Percentiles rank a stretch among this genome's conserved stretches.
Conservation (phyloP, 495 filamentous ascomycete species). For the Daldinia grandis region DNA sequence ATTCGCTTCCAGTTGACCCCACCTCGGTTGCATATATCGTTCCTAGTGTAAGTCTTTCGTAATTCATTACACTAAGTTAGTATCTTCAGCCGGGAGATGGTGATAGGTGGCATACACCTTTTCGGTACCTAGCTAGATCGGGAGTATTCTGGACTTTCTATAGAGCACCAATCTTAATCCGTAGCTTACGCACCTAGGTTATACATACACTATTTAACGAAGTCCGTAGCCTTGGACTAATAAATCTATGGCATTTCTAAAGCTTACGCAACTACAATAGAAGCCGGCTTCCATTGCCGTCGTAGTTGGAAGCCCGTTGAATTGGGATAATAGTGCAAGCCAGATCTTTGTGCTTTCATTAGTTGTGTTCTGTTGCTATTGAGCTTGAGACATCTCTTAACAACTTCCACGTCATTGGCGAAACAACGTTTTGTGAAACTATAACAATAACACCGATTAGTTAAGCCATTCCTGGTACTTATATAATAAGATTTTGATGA, state of each 20-base stretch:
- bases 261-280: slow-evolving; percentile 22
- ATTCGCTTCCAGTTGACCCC: slow-evolving; percentile 9
- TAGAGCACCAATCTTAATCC: no score
- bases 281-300: not conserved
- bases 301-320: not conserved
- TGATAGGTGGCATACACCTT: not conserved
- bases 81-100: slow-evolving; percentile 27
- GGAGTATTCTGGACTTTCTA: no score
- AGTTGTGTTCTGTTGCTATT: not conserved
- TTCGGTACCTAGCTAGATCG: no score
- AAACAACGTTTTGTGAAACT: not conserved
- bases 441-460: not conserved
- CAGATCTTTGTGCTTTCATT: not conserved
- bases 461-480: not conserved
- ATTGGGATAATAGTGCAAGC: not conserved
- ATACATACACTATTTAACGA: not conserved
- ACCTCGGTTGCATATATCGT: slow-evolving; percentile 6
- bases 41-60: not conserved
- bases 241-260: slow-evolving; percentile 7
- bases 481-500: not conserved
- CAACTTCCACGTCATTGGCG: not conserved
- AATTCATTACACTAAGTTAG: not conserved
- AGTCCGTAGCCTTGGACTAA: not conserved
- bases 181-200: no score
- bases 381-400: not conserved